phyloP scores from a whole-genome alignment of 176 grass and related monocot genomes.

The Juncus effusus region DNA sequence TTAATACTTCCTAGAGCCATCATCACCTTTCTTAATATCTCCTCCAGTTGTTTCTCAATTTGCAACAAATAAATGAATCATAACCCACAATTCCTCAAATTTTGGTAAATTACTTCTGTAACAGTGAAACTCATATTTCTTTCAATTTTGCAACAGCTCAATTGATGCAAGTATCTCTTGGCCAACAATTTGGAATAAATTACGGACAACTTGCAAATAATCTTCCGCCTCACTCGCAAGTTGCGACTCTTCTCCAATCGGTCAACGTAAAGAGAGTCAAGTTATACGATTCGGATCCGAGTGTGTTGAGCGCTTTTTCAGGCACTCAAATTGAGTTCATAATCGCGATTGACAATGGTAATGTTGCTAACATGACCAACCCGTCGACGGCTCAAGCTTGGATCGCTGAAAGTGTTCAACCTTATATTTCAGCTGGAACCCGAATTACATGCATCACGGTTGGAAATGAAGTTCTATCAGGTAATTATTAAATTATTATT shows the following conservation, averaged over 20 bases:
- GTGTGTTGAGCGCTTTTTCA: slow-evolving; percentile 56
- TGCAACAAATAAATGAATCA: background rate
- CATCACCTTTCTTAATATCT: background rate
- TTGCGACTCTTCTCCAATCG: slow-evolving; percentile 49
- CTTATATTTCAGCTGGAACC: slow-evolving; percentile 47
- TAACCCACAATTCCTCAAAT: no score
- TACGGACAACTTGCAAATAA: slow-evolving; percentile 82
- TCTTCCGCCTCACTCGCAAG: slow-evolving; percentile 52
- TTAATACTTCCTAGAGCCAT: background rate
- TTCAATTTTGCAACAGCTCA: slow-evolving; percentile 28
- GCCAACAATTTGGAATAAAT: slow-evolving; percentile 61
- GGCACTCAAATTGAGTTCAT: slow-evolving; percentile 72
- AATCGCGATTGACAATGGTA: slow-evolving; percentile 63
- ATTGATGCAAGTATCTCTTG: slow-evolving; percentile 27
- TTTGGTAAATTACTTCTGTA: no score
- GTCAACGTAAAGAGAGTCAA: slow-evolving; percentile 71
- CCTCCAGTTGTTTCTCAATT: slow-evolving; percentile 11
- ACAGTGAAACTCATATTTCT: background rate
- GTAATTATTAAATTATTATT: background rate
- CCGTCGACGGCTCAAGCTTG: slow-evolving; percentile 47
- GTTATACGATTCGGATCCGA: slow-evolving; percentile 69
- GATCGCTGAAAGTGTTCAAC: slow-evolving; percentile 62
- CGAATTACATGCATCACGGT: slow-evolving; percentile 73
- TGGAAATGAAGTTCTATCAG: slow-evolving; percentile 73
- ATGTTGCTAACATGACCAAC: slow-evolving; percentile 40